Evolutionary conservation across 1,284 basidiomycete genomes (phyloP).

Genomic region (Trametes pubescens): DNA sequence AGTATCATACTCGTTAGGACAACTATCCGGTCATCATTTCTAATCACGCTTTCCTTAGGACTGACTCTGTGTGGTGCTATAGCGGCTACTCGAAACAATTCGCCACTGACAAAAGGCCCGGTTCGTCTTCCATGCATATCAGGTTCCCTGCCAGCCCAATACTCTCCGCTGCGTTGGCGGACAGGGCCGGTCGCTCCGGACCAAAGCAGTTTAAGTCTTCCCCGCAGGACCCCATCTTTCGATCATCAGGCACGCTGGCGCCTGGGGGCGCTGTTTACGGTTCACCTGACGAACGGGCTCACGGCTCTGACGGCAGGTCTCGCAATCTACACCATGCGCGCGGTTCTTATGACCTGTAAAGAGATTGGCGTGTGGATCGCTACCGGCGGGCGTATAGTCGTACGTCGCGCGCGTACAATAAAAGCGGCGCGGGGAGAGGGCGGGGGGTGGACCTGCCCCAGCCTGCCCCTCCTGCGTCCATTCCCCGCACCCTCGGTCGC

Average conservation of each 20-base stretch:
- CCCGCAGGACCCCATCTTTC: not conserved
- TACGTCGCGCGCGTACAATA: conserved; percentile 11
- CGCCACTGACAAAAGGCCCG: too few relatives aligned
- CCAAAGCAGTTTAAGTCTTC: not conserved
- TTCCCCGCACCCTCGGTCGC: not conserved
- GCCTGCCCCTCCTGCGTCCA: not conserved
- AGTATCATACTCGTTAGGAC: conserved; percentile 8
- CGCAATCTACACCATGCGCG: conserved; percentile 1
- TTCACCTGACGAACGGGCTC: not conserved
- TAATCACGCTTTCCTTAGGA: not conserved
- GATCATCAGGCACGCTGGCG: conserved; percentile 1
- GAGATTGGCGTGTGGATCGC: conserved; percentile 1
- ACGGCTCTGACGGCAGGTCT: not conserved
- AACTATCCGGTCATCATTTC: not conserved
- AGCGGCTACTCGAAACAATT: not conserved
- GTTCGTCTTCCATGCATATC: too few relatives aligned
- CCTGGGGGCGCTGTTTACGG: not conserved
- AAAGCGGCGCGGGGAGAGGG: conserved; percentile 1
- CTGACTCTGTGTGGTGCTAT: not conserved
- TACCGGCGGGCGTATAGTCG: conserved; percentile 6
- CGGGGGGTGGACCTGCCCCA: not conserved
- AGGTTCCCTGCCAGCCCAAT: not conserved
- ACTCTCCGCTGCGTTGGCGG: not conserved
- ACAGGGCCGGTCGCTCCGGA: not conserved
- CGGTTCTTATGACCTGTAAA: conserved; percentile 7